Evolutionary conservation across 176 grass and related monocot species (phyloP).

Genomic region (Triticum dicoccoides): DNA sequence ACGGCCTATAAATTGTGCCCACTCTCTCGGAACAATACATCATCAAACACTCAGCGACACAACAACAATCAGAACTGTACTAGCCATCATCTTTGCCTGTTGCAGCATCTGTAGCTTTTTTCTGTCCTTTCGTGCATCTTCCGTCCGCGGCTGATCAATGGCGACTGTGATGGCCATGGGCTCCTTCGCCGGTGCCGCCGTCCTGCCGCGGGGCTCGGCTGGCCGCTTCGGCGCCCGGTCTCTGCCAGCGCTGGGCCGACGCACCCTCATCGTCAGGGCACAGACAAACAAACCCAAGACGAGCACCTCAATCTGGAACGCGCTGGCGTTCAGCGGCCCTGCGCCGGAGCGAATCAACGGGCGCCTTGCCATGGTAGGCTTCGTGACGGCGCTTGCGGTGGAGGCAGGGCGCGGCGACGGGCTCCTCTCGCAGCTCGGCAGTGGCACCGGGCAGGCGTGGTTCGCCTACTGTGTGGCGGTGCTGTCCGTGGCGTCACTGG

Average conservation of each 20-base stretch:
- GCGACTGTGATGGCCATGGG: not conserved
- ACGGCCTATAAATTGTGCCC: not conserved
- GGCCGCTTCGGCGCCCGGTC: not conserved
- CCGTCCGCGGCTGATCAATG: not conserved
- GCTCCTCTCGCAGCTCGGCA: conserved; percentile 27
- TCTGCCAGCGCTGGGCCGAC: not conserved
- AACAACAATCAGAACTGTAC: too few relatives aligned
- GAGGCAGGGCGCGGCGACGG: conserved; percentile 39
- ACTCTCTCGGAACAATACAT: not conserved
- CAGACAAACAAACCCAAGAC: not conserved
- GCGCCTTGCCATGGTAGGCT: conserved; percentile 54
- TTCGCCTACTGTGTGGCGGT: conserved; percentile 32
- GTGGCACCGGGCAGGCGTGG: conserved; percentile 39
- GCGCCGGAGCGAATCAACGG: conserved; percentile 62
- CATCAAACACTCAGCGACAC: not conserved
- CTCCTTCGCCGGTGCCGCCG: not conserved
- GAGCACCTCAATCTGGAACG: conserved; percentile 25
- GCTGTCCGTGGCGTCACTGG: conserved; percentile 48
- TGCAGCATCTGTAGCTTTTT: too few relatives aligned
- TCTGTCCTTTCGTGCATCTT: too few relatives aligned
- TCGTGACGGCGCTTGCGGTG: conserved; percentile 49
- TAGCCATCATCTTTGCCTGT: too few relatives aligned
- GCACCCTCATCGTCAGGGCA: not conserved
- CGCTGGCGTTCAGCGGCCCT: conserved; percentile 52
- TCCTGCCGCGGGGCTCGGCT: not conserved